Percentiles rank a stretch among this genome's conserved stretches.
These are phyloP conservation scores for Hypoxylon intermedium DNA, from an alignment of 495 filamentous ascomycete genomes.

Conservation along the genomic window DNA sequence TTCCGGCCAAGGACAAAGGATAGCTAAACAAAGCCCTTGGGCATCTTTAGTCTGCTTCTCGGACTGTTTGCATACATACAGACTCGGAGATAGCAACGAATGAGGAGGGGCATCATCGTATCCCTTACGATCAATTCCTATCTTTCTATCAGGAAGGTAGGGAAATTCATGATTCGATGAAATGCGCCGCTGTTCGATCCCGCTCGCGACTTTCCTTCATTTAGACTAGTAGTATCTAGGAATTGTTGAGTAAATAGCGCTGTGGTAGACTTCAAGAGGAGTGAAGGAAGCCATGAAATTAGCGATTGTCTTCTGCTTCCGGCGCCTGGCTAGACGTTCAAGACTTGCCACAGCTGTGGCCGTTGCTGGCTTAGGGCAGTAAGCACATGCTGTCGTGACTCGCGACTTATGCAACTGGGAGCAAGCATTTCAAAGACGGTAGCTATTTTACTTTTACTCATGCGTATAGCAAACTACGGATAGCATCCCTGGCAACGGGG, in stretches of 20 bases:
- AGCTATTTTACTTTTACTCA: constrained; percentile 5
- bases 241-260: constrained; percentile 1
- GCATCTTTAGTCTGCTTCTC: too few relatives aligned
- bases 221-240: constrained; percentile 4
- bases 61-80: not conserved
- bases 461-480: not conserved
- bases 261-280: too few relatives aligned
- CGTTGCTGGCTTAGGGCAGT: constrained; percentile 16
- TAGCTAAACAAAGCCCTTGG: too few relatives aligned
- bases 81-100: not conserved
- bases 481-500: constrained; percentile 11
- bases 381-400: constrained; percentile 28
- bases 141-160: too few relatives aligned
- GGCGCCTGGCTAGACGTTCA: too few relatives aligned
- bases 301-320: too few relatives aligned
- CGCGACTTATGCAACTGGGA: constrained; percentile 12
- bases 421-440: constrained; percentile 10
- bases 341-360: constrained; percentile 1
- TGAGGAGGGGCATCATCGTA: constrained; percentile 18
- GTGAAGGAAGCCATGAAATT: too few relatives aligned
- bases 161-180: constrained; percentile 23
- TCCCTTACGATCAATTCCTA: too few relatives aligned
- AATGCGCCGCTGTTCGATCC: constrained; percentile 15
- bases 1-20: too few relatives aligned
- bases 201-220: constrained; percentile 7